Base-by-base conservation (phyloP, 768 basidiomycete species). In the Suillus subluteus region DNA sequence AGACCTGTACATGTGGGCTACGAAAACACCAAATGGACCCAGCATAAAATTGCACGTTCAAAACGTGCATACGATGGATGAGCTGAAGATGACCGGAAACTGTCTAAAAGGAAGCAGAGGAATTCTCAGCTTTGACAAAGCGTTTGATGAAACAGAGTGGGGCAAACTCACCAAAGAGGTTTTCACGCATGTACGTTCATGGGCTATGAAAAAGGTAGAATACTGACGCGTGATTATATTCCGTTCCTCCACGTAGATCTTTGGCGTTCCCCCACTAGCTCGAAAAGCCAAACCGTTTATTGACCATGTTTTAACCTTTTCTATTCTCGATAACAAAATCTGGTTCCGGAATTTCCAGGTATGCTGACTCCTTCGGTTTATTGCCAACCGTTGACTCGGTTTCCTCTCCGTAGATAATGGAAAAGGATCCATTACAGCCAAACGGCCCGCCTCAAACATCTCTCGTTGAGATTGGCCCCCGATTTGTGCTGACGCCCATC, bases 301-400 rank as follows among this genome's bases (percentile, higher is more conserved):
- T 73, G 98, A 99, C 80, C 98, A 99, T 74, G 89, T 99, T 75
- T 86, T 99, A 69, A 96, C 95, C 46, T 99, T 99, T 79, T 98
- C 97, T 41, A 84, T 99, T 64, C 86, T 97, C 38, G 98, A 99
- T 82, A 86, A 87, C 73, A 99, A 98, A 78, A 95, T 99, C 70
- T 99, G 98, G 98, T 99, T 99, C 84, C 89, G 98, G 70, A 99
- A 99, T 79, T 99, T 92, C 82, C 98, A 99, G 87, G 95, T 96
- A 70, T 82, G 74, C 50, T 67, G 56, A 43, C 32, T 18, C 44
- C 35, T 41, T 44, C 38, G 56, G 44, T 63, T 54, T 18, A 41
- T 52, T 46, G 23, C 43, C n/a, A 23, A 26, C 16, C 52, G 6
- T 55, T 63, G 6, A 68, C 52, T 26, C 30, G 9, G n/a, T 58